phyloP scores from a whole-genome alignment of 176 grass and related monocot genomes.

The Phyllostachys edulis region DNA sequence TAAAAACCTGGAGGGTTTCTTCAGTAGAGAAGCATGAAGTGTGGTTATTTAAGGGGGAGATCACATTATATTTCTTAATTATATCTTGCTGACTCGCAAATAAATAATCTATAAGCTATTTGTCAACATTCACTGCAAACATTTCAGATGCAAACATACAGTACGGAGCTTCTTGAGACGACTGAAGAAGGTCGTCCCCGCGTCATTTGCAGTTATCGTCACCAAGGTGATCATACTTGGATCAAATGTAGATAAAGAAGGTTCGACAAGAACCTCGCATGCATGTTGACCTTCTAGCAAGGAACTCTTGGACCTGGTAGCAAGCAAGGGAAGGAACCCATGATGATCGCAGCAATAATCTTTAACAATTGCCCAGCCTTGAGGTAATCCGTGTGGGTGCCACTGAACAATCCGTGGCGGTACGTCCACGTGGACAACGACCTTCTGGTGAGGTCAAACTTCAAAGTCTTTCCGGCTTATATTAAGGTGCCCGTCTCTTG shows the following conservation, averaged over 20 bases:
- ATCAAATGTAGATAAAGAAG: too few species aligned
- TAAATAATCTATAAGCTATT: not conserved
- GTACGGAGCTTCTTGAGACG: not conserved
- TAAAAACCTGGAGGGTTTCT: not conserved
- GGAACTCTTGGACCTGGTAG: not conserved
- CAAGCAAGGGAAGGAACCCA: not conserved
- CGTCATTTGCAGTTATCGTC: not conserved
- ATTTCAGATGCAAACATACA: not conserved
- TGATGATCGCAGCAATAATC: not conserved
- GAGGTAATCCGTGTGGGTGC: not conserved
- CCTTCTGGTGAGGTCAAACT: not conserved
- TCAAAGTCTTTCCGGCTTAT: conserved; percentile 1
- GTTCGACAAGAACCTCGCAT: too few species aligned
- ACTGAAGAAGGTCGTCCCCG: not conserved
- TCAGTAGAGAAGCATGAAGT: not conserved
- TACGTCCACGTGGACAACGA: not conserved
- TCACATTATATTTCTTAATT: not conserved
- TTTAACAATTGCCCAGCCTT: not conserved
- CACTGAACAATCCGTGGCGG: not conserved
- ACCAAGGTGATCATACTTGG: not conserved
- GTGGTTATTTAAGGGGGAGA: not conserved
- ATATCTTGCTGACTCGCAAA: not conserved
- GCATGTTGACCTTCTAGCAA: not conserved
- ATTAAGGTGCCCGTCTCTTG: not conserved
- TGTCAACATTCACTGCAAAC: not conserved